Evolutionary conservation across 2,329 filamentous ascomycete species (phyloP), one percentile per base, ranked within the genome.

Genomic region (Penicillium sp.): DNA sequence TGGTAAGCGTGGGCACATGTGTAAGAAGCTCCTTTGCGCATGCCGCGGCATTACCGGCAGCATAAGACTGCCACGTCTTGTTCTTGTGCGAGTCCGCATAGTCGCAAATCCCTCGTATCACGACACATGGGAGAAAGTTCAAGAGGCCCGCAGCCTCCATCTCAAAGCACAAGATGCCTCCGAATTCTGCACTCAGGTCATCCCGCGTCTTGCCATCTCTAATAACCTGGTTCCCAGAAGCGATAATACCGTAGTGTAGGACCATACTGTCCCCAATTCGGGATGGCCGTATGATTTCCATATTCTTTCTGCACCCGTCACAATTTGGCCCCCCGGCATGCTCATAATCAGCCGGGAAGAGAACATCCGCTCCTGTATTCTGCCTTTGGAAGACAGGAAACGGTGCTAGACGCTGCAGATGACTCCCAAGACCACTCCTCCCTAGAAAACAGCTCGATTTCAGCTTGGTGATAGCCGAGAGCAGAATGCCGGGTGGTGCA

Each of bases 191-290:
- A 28, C 26, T 28, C 56, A 59, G 23, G 47, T 12, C 42, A 43
- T 68, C 61, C n/a, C 64, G 47, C 12, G 43, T 40, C 2, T 43
- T 12, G 6, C 59, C 60, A 20, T 63, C 55, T 48, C 62, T 64
- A n/a, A 68, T 62, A 1, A 66, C 38, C 20, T 48, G 53, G 42
- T 68, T 64, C 3, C 57, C 66, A 1, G 65, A 67, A 3, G 62
- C 63, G 38, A 68, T 66, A 8, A 60, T 24, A 3, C 66, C 66
- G 50, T 66, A 67, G 51, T 67, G 64, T 28, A 28, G 26, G 3
- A 68, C 57, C 9, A 40, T 20, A 26, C 4, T 2, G 3, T 21
- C 9, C 23, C 30, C 6, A 43, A 3, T 12, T 2, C 30, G 49
- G 14, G 33, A 9, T 11, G 21, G 12, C 26, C 47, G 47, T 4